phyloP scores from a whole-genome alignment of 1,284 basidiomycete species.

The Fomitopsis pinicola region DNA sequence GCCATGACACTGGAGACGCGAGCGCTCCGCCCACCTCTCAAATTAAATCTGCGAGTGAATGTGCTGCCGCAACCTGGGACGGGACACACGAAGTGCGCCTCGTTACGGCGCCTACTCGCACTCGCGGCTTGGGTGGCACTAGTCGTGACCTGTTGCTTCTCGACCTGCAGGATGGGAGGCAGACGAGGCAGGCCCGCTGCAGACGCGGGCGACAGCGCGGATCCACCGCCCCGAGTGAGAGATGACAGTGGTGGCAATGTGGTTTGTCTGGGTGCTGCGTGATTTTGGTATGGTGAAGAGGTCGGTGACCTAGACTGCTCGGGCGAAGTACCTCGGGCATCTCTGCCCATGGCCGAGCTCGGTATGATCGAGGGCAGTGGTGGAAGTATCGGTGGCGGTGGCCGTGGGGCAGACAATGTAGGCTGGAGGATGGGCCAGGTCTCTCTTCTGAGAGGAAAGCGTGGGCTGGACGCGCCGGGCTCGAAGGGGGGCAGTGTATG shows the following conservation, averaged over 20 bases:
- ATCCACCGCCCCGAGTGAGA: conserved; percentile 2
- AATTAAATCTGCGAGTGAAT: conserved; percentile 85
- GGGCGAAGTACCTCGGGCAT: conserved; percentile 14
- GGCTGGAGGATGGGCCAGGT: conserved; percentile 4
- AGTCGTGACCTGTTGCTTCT: conserved; percentile 91
- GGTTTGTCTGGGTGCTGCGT: not conserved
- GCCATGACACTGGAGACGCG: conserved; percentile 3
- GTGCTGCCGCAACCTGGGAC: conserved; percentile 95
- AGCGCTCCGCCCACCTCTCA: conserved; percentile 50
- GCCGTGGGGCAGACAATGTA: conserved; percentile 4
- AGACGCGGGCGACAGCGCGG: conserved; percentile 4
- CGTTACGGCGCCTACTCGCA: conserved; percentile 83
- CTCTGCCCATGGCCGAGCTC: conserved; percentile 12
- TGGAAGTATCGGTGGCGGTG: conserved; percentile 2
- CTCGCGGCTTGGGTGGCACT: conserved; percentile 93
- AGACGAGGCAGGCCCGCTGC: conserved; percentile 54
- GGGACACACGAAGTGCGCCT: conserved; percentile 89
- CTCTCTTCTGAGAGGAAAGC: conserved; percentile 5
- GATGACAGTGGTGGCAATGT: conserved; percentile 3
- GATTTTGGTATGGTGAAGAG: conserved; percentile 4
- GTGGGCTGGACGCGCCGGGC: conserved; percentile 6
- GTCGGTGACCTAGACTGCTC: conserved; percentile 22
- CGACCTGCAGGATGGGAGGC: conserved; percentile 80
- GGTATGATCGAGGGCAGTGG: conserved; percentile 9
- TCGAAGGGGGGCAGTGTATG: not conserved